These are phyloP conservation scores for Aspergillus sp. DNA, from an alignment of 2,329 filamentous ascomycete species.

Conservation along the genomic window DNA sequence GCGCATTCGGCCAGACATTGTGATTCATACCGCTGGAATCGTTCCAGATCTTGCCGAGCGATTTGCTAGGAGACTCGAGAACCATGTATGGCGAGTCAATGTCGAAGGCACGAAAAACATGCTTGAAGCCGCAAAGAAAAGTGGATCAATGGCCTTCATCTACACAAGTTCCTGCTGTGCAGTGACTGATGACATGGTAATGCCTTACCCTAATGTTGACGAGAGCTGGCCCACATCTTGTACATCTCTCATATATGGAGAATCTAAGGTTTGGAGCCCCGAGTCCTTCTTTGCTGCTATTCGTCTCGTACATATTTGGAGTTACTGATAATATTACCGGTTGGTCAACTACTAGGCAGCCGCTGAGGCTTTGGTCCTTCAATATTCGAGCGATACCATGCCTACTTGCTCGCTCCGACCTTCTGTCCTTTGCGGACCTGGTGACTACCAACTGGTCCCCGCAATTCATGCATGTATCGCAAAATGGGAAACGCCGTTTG, in stretches of 20 bases:
- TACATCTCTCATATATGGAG: conserved; percentile 44
- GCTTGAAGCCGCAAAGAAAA: conserved; percentile 46
- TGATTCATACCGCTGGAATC: conserved; percentile 56
- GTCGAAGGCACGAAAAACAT: conserved; percentile 57
- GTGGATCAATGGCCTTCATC: conserved; percentile 51
- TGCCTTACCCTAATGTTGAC: conserved; percentile 38
- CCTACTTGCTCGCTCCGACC: conserved; percentile 44
- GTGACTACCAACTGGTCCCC: conserved; percentile 44
- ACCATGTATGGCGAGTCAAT: conserved; percentile 52
- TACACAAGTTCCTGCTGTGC: conserved; percentile 59
- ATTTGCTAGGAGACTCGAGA: conserved; percentile 35
- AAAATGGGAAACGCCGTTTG: conserved; percentile 43
- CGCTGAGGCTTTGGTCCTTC: conserved; percentile 43
- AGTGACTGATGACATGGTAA: conserved; percentile 51
- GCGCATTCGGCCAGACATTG: conserved; percentile 46
- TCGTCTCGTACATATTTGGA: not conserved
- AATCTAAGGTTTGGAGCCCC: conserved; percentile 38
- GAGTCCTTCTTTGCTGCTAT: not conserved
- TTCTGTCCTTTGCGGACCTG: conserved; percentile 45
- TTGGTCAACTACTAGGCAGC: conserved; percentile 32
- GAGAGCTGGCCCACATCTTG: conserved; percentile 41
- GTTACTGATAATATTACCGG: conserved; percentile 15
- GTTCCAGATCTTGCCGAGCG: conserved; percentile 42
- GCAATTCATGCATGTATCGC: conserved; percentile 46
- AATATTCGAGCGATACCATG: conserved; percentile 34